Evolutionary conservation across 805 yeast species (phyloP).

Genomic region (Diddensiella caesifluorescens): DNA sequence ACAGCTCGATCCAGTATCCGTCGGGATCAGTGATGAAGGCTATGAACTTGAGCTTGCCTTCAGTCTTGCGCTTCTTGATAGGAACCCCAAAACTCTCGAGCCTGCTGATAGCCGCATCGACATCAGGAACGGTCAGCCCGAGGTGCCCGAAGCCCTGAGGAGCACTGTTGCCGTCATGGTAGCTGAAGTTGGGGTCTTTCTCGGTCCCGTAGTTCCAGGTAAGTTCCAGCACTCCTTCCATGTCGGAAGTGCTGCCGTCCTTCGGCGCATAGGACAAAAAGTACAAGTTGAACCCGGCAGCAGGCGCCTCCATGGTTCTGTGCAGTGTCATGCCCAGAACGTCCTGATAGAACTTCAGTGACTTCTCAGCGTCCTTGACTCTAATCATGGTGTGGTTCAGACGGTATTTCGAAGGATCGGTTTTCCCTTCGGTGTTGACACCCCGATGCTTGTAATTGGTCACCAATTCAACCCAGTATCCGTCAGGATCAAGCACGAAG

Average conservation of each 20-base stretch:
- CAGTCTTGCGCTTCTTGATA: slow-evolving; percentile 43
- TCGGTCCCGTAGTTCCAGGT: slow-evolving; percentile 98
- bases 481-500: slow-evolving; percentile 91
- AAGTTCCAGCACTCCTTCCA: slow-evolving; percentile 76
- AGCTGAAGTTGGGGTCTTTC: slow-evolving; percentile 61
- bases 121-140: slow-evolving; percentile 64
- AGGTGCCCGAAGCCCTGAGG: slow-evolving; percentile 86
- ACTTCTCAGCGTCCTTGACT: slow-evolving; percentile 72
- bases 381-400: slow-evolving; percentile 93
- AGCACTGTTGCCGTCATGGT: slow-evolving; percentile 77
- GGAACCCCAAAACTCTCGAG: slow-evolving; percentile 42
- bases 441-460: slow-evolving; percentile 47
- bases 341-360: slow-evolving; percentile 73
- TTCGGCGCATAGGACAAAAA: slow-evolving; percentile 67
- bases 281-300: slow-evolving; percentile 78
- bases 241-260: slow-evolving; percentile 25
- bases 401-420: slow-evolving; percentile 37
- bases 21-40: slow-evolving; percentile 88
- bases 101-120: slow-evolving; percentile 46
- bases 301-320: slow-evolving; percentile 49
- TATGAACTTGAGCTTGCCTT: slow-evolving; percentile 50
- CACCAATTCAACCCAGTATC: slow-evolving; percentile 92
- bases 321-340: slow-evolving; percentile 76
- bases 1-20: slow-evolving; percentile 76
- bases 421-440: slow-evolving; percentile 17